A percentile compares a stretch with the other conserved stretches of the same genome.
Evolutionary conservation across 257 asterid species (phyloP).

Genomic region (Scutellaria barbata): DNA sequence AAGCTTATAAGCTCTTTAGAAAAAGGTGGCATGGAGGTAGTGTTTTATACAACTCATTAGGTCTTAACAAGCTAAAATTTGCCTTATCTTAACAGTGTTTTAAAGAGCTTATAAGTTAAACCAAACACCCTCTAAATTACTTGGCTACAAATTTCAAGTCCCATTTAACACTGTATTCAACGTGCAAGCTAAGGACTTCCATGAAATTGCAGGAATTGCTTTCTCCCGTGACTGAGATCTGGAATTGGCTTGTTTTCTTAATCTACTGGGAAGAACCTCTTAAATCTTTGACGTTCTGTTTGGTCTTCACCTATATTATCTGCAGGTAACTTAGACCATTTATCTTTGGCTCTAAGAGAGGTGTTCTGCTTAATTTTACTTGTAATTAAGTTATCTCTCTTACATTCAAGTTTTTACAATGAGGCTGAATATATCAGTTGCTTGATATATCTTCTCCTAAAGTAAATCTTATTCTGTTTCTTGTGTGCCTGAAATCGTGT

Average conservation of each 20-base stretch:
- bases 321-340: slow-evolving; percentile 47
- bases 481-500: slow-evolving; percentile 11
- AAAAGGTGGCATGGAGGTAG: not conserved
- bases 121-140: not conserved
- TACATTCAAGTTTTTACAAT: not conserved
- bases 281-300: slow-evolving; percentile 67
- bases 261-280: slow-evolving; percentile 80
- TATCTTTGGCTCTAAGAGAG: not conserved
- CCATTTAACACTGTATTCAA: not conserved
- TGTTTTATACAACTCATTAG: not conserved
- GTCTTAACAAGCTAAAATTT: not conserved
- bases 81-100: not conserved
- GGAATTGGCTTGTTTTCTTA: slow-evolving; percentile 66
- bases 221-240: slow-evolving; percentile 66
- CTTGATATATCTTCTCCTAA: not conserved
- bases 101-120: not conserved
- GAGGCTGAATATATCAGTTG: not conserved
- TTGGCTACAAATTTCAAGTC: no score
- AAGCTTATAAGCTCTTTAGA: slow-evolving; percentile 1
- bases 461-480: not conserved
- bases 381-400: not conserved
- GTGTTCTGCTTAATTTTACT: not conserved
- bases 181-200: slow-evolving; percentile 21
- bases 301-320: slow-evolving; percentile 59
- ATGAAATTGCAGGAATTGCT: slow-evolving; percentile 79